Evolutionary conservation across 129 eudicot species (phyloP).

Genomic region (Pseudognaphalium luteoalbum): DNA sequence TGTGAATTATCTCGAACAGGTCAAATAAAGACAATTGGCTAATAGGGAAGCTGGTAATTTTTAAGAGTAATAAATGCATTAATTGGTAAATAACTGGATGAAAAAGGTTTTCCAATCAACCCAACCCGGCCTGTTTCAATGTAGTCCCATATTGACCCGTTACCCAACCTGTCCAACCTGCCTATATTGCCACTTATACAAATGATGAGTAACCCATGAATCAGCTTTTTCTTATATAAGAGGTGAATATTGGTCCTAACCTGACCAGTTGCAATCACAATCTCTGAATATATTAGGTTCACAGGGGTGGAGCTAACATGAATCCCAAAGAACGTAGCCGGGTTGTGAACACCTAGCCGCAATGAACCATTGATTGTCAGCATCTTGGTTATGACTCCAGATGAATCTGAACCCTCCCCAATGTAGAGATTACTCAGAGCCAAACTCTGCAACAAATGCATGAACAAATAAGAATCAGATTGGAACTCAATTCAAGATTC

Average conservation of each 20-base stretch:
- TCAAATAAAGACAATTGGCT: neutral
- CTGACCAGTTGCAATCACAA: slow-evolving; percentile 80
- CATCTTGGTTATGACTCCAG: slow-evolving; percentile 88
- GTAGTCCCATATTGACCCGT: neutral
- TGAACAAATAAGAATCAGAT: neutral
- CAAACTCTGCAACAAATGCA: slow-evolving; percentile 61
- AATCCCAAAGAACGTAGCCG: slow-evolving; percentile 91
- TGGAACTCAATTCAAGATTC: neutral
- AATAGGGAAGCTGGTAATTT: neutral
- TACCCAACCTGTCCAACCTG: neutral
- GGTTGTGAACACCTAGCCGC: slow-evolving; percentile 71
- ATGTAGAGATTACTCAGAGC: slow-evolving; percentile 58
- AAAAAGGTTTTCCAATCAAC: neutral
- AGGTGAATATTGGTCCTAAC: slow-evolving; percentile 38
- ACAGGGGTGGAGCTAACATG: slow-evolving; percentile 87
- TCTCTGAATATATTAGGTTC: slow-evolving; percentile 68
- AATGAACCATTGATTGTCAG: slow-evolving; percentile 74
- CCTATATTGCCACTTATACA: neutral
- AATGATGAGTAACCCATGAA: neutral
- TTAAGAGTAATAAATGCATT: neutral
- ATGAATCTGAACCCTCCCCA: slow-evolving; percentile 73
- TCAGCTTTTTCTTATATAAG: slow-evolving; percentile 11
- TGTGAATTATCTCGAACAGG: neutral
- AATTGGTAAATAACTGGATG: neutral
- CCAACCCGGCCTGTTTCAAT: neutral